These are phyloP conservation scores for Populus simonii DNA, from an alignment of 345 rosid species.

Conservation along the genomic window DNA sequence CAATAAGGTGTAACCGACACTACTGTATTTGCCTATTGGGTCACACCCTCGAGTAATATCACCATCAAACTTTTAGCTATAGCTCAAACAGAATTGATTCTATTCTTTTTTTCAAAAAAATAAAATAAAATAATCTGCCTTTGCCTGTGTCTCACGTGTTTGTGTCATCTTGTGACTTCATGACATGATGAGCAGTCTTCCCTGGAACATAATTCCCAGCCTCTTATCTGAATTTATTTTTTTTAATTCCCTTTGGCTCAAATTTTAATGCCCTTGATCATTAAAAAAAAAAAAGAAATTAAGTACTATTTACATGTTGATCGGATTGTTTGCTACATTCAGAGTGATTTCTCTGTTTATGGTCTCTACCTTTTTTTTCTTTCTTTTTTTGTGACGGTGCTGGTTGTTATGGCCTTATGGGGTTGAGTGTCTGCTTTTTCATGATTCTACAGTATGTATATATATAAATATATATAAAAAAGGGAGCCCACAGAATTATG, in stretches of 20 bases:
- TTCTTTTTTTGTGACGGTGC: not conserved
- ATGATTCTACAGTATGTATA: not conserved
- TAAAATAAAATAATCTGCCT: not conserved
- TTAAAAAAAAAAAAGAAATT: not conserved
- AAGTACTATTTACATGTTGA: not conserved
- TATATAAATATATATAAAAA: too few species aligned
- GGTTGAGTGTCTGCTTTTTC: not conserved
- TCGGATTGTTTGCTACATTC: not conserved
- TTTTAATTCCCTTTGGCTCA: too few species aligned
- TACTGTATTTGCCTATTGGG: not conserved
- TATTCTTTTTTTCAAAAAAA: not conserved
- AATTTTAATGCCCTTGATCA: not conserved
- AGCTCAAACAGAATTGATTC: not conserved
- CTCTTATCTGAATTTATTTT: not conserved
- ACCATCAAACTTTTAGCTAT: not conserved
- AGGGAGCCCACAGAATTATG: not conserved
- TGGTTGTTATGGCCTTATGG: not conserved
- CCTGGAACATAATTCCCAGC: not conserved
- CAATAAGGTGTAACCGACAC: not conserved
- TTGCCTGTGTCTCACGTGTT: not conserved
- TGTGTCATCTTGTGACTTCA: not conserved
- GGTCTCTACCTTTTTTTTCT: not conserved
- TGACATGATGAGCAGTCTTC: not conserved
- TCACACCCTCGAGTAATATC: not conserved
- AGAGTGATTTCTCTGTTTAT: not conserved